phyloP scores from a whole-genome alignment of 345 rosid genomes.

The Punica granatum region DNA sequence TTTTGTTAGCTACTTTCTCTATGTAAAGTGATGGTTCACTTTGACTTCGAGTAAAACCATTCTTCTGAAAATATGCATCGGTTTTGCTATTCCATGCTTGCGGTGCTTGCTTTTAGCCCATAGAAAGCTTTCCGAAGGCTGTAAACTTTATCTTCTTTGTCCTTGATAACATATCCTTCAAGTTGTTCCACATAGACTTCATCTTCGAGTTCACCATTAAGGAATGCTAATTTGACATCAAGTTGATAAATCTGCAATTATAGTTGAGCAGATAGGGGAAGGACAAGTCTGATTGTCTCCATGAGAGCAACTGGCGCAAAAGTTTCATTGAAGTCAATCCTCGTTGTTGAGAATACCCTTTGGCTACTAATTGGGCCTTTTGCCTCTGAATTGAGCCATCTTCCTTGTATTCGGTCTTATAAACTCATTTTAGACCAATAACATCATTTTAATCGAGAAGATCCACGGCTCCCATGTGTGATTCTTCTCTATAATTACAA shows the following conservation, averaged over 20 bases:
- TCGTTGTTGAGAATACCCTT: not conserved
- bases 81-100: not conserved
- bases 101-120: not conserved
- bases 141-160: not conserved
- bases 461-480: not conserved
- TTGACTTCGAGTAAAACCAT: not conserved
- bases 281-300: not conserved
- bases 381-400: not conserved
- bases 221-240: not conserved
- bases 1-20: not conserved
- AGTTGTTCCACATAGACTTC: not conserved
- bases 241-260: not conserved
- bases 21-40: not conserved
- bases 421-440: not conserved
- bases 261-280: not conserved
- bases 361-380: not conserved
- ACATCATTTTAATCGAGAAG: not conserved
- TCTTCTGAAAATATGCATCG: not conserved
- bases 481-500: not conserved
- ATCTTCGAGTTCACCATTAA: not conserved
- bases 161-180: not conserved
- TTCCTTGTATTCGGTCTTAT: not conserved
- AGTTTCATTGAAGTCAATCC: not conserved
- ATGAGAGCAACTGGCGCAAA: not conserved
- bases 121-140: not conserved